These are phyloP conservation scores for Crithidia thermophila DNA, from an alignment of 208 protist species.

Conservation along the genomic window DNA sequence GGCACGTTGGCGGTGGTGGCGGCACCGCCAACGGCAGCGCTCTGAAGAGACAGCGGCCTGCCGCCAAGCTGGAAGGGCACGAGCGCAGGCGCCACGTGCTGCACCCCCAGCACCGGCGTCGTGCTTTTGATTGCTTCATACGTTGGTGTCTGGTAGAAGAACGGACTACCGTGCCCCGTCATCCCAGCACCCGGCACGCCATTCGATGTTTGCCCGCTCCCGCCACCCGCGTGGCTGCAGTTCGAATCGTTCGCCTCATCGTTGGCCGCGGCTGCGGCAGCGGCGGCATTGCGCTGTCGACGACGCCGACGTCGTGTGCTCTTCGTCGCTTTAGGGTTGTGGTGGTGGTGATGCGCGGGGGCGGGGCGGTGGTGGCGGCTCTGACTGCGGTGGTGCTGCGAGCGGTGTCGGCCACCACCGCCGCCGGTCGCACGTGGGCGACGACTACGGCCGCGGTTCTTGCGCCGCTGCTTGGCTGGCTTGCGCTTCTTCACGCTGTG, in stretches of 20 bases:
- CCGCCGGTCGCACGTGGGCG: slow-evolving; percentile 31
- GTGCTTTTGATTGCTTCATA: slow-evolving; percentile 75
- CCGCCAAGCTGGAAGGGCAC: slow-evolving; percentile 20
- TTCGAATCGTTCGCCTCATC: neutral
- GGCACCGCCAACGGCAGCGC: neutral
- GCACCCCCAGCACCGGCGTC: slow-evolving; percentile 28
- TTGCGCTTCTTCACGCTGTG: slow-evolving; percentile 34
- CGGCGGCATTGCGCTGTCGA: slow-evolving; percentile 37
- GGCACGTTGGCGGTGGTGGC: neutral
- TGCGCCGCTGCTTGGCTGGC: slow-evolving; percentile 31
- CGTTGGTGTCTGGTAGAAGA: slow-evolving; percentile 58
- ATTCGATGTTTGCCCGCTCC: neutral
- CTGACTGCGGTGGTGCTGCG: slow-evolving; percentile 32
- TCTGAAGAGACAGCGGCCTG: neutral
- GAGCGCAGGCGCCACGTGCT: slow-evolving; percentile 32
- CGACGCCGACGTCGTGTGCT: slow-evolving; percentile 48
- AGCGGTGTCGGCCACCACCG: slow-evolving; percentile 31
- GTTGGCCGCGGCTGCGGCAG: slow-evolving; percentile 18
- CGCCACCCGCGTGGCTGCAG: neutral
- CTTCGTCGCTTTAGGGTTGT: slow-evolving; percentile 43
- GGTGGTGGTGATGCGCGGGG: slow-evolving; percentile 23
- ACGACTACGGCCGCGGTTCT: slow-evolving; percentile 30
- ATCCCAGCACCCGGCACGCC: neutral
- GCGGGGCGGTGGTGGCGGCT: slow-evolving; percentile 25
- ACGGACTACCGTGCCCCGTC: neutral